phyloP scores from a whole-genome alignment of 1,284 basidiomycete genomes.

The Apiotrichum montevideense region DNA sequence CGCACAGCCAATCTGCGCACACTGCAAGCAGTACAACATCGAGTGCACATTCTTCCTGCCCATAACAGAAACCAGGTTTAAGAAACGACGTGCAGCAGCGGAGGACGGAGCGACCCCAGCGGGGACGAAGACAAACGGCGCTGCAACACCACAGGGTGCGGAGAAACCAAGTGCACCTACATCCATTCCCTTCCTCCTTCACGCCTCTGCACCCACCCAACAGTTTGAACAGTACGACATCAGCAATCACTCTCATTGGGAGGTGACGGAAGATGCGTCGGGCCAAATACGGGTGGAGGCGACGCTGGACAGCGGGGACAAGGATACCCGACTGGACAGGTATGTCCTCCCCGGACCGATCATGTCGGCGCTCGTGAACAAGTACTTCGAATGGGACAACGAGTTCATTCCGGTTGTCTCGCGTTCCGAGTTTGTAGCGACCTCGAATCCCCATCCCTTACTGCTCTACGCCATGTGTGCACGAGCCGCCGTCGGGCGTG shows the following conservation, averaged over 20 bases:
- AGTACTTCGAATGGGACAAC: slow-evolving; percentile 78
- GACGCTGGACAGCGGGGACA: slow-evolving; percentile 41
- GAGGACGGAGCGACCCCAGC: slow-evolving; percentile 6
- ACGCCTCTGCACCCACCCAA: slow-evolving; percentile 75
- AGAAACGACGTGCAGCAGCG: slow-evolving; percentile 79
- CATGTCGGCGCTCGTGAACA: slow-evolving; percentile 77
- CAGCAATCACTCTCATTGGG: slow-evolving; percentile 74
- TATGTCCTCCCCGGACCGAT: slow-evolving; percentile 58
- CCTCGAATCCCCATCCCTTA: slow-evolving; percentile 49
- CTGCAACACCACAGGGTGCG: background rate
- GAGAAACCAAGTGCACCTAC: slow-evolving; percentile 7
- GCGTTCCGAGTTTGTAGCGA: slow-evolving; percentile 71
- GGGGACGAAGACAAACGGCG: background rate
- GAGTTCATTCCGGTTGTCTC: slow-evolving; percentile 84
- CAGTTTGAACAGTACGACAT: slow-evolving; percentile 82
- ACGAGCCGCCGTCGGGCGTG: slow-evolving; percentile 75
- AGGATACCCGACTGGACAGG: slow-evolving; percentile 24
- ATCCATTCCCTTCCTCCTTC: slow-evolving; percentile 71
- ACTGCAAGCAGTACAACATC: slow-evolving; percentile 65
- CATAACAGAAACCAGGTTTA: slow-evolving; percentile 96
- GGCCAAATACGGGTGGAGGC: slow-evolving; percentile 82
- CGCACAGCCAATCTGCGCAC: slow-evolving; percentile 37
- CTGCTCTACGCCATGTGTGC: slow-evolving; percentile 89
- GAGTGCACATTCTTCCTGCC: slow-evolving; percentile 96
- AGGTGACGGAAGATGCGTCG: slow-evolving; percentile 69